A percentile compares a stretch with the other conserved stretches of the same genome.
Conservation (phyloP, 1,139 yeast species). For the Suhomyces terraborum region DNA sequence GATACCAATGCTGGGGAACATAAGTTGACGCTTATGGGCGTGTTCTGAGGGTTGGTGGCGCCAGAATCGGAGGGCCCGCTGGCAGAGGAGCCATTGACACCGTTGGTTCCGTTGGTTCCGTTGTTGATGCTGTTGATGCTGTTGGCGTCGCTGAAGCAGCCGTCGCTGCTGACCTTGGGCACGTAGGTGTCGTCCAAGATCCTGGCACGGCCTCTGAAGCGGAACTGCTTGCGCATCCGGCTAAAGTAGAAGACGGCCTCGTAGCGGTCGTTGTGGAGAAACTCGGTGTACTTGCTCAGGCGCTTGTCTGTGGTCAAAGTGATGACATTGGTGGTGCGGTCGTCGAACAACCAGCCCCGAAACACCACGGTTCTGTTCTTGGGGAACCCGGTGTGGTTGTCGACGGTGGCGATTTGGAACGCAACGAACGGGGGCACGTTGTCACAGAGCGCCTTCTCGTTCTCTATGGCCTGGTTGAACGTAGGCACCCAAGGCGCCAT, state of each 20-base stretch:
- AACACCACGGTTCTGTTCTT: constrained; percentile 68
- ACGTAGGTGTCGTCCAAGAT: constrained; percentile 38
- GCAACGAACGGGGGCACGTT: constrained; percentile 49
- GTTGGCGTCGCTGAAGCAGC: constrained; percentile 1
- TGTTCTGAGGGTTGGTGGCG: constrained; percentile 14
- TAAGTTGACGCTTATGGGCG: constrained; percentile 22
- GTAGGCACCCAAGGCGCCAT: constrained; percentile 77
- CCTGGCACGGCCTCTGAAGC: constrained; percentile 68
- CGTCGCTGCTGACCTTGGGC: constrained; percentile 38
- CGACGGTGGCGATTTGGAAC: constrained; percentile 72
- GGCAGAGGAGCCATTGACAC: too few species aligned
- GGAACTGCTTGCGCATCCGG: constrained; percentile 61
- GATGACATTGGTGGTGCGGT: constrained; percentile 65
- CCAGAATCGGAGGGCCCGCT: not conserved
- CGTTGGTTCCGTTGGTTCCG: too few species aligned
- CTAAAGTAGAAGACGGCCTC: constrained; percentile 80
- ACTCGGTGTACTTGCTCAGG: constrained; percentile 61
- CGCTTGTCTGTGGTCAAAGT: constrained; percentile 75
- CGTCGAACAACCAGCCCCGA: constrained; percentile 75
- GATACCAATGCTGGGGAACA: constrained; percentile 30
- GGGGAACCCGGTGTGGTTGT: constrained; percentile 53
- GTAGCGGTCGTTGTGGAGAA: constrained; percentile 51
- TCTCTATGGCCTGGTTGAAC: constrained; percentile 51
- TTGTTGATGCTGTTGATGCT: not conserved
- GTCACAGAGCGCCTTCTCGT: constrained; percentile 39